phyloP scores from a whole-genome alignment of 23 red algal species.

The Gracilaria domingensis region DNA sequence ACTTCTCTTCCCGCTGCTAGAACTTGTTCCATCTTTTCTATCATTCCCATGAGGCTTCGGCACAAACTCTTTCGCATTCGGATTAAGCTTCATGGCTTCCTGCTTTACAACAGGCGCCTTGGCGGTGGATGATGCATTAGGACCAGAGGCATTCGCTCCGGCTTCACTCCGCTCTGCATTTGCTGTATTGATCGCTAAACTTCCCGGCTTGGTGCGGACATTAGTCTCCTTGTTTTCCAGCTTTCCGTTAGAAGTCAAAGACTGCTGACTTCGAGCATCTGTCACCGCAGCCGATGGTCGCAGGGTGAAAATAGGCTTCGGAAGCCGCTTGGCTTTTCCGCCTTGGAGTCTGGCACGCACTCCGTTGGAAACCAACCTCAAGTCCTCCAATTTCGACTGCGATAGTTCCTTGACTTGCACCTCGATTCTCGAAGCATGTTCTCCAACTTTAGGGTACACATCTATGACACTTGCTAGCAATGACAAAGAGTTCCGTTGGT shows the following conservation, averaged over 20 bases:
- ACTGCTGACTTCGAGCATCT: not conserved
- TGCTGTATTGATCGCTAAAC: not conserved
- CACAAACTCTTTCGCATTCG: not conserved
- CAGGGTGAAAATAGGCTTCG: slow-evolving; percentile 42
- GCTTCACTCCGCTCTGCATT: not conserved
- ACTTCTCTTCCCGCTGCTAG: slow-evolving; percentile 2
- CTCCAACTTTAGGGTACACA: slow-evolving; percentile 52
- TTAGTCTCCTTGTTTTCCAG: not conserved
- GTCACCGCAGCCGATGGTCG: not conserved
- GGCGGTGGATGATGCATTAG: not conserved
- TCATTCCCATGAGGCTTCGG: not conserved
- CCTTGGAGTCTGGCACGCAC: slow-evolving; percentile 35
- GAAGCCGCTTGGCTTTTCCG: slow-evolving; percentile 63
- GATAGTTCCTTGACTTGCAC: slow-evolving; percentile 13
- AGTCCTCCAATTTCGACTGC: slow-evolving; percentile 43
- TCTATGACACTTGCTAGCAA: slow-evolving; percentile 48
- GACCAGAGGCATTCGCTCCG: not conserved
- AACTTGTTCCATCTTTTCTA: not conserved
- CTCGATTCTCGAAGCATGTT: slow-evolving; percentile 56
- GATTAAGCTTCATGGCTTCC: slow-evolving; percentile 16
- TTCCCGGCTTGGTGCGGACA: not conserved
- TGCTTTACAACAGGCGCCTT: not conserved
- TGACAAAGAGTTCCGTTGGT: slow-evolving; percentile 39
- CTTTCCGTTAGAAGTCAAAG: not conserved
- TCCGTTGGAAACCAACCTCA: slow-evolving; percentile 48